These are phyloP conservation scores for Phytophthora idaei DNA, from an alignment of 352 stramenopile genomes.

Conservation along the genomic window DNA sequence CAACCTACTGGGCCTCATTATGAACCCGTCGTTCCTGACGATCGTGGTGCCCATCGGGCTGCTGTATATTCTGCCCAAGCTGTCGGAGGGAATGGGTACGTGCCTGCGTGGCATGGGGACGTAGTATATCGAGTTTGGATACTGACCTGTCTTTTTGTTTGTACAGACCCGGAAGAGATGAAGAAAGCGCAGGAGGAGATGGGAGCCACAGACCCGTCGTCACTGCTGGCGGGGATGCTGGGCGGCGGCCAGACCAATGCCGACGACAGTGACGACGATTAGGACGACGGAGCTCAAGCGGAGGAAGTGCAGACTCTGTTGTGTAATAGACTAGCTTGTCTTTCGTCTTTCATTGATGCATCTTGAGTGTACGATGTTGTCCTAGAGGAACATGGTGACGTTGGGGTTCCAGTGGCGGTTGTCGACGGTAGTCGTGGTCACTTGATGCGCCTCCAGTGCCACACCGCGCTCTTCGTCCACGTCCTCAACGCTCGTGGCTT, in stretches of 20 bases:
- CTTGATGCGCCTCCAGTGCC: constrained; percentile 55
- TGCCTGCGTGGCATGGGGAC: constrained; percentile 13
- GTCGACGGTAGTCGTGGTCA: constrained; percentile 77
- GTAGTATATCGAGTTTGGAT: background rate
- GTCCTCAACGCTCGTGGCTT: constrained; percentile 49
- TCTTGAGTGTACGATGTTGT: background rate
- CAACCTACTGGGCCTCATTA: constrained; percentile 71
- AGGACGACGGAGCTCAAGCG: constrained; percentile 17
- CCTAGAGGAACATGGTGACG: constrained; percentile 74
- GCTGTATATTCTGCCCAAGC: constrained; percentile 81
- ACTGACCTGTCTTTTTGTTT: constrained; percentile 13
- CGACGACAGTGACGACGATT: constrained; percentile 82
- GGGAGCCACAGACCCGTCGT: constrained; percentile 67
- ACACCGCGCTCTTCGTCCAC: constrained; percentile 42
- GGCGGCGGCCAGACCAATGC: constrained; percentile 57
- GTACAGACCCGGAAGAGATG: constrained; percentile 80
- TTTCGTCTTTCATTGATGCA: constrained; percentile 5
- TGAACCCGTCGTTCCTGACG: constrained; percentile 85
- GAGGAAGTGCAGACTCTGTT: constrained; percentile 2
- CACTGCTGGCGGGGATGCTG: constrained; percentile 77
- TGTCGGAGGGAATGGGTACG: constrained; percentile 78
- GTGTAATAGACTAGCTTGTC: constrained; percentile 34
- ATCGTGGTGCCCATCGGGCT: constrained; percentile 77
- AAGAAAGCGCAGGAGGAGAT: constrained; percentile 90
- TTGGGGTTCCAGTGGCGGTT: constrained; percentile 75